Base-by-base conservation (phyloP, 352 stramenopile species). In the Lagenidium sp. region DNA sequence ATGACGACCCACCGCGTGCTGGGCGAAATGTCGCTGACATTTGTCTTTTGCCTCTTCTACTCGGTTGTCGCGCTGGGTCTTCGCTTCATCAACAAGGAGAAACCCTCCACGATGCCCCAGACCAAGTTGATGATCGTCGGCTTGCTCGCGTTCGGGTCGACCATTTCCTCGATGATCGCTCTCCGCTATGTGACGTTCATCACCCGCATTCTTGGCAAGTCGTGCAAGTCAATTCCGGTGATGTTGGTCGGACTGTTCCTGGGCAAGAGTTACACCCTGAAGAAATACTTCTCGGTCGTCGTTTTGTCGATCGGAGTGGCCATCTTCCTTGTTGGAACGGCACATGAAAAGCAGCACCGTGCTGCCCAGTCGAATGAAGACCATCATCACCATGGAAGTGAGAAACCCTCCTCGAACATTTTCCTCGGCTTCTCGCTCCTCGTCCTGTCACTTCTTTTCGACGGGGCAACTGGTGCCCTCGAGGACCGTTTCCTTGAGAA, bases 151-250 rank as follows among this genome's bases (percentile, higher is more conserved):
- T 93, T 93, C 40, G 60, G 71, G 8, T 90, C 80, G 13, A 90
- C 75, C 22, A 84, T 90, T 48, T 65, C 75, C 41, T 93, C 80
- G 6, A 87, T 93, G 68, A 68, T 88, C 30, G 70, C 76, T 35
- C 50, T 93, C 19, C 80, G 80, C 13, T 93, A 93, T 50, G 74
- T 90, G 36, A 85, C 76, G 34, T 90, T 89, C 61, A 86, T 91
- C 45, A 91, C 80, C 20, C 73, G 80, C 10, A 86, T 89, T 41
- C 47, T 93, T 22, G 80, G 78, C 65, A 93, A 93, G 63, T 89
- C 77, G 44, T 93, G 80, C 73, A 90, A 90, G 60, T 86, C 73
- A 3, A 90, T 93, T 37, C 80, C 80, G 0, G 72, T 93, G 22
- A 90, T 93, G 78, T n/a, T 89, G 25, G 58, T 91, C 36, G 78